Base-by-base conservation (phyloP, 495 filamentous ascomycete genomes). In the Lindgomyces ingoldianus region DNA sequence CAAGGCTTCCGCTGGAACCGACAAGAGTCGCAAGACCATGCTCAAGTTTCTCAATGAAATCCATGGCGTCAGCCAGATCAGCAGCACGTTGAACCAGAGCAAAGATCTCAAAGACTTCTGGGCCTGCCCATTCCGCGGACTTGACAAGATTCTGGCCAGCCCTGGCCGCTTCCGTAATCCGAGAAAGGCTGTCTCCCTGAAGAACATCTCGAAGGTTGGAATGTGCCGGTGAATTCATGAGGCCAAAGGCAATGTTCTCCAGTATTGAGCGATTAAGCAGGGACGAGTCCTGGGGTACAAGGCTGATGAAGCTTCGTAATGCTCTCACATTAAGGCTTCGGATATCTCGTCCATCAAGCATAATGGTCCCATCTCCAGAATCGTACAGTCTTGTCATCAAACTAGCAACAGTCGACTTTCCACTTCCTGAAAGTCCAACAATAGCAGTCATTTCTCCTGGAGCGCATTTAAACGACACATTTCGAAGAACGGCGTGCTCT, bases 231-330 rank as follows among this genome's bases (percentile, higher is more conserved):
- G 84, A 85, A 67, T 83, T 85, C 33, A 88, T 73, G 24, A 91
- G 74, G 69, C 81, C 80, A 8, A 93, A 74, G 56, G 95, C 85
- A 41, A 67, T 45, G 68, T 95, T 95, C 44, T 96, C 91, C 51
- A 83, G 81, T 68, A 96, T 87, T 1, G 87, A 90, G 18, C 91
- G 91, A 66, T 91, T 89, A 75, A 93, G 93, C 9, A 96, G 75
- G 2, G 89, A 93, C 16, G 91, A 90, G 65, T 96, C 91, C 69
- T 96, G 91, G 48, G 84, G 87, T 18, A 96, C 91, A 41, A 96
- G 83, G 12, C 90, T 85, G 41, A 96, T 75, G 74, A 86, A 85
- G 25, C 80, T 82, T 44, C 91, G 84, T 74, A 95, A 93, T n/a
- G 42, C 36, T 29, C 62, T 52, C 2, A 68, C 60, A 19, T 71